A percentile compares a stretch with the other conserved stretches of the same genome.
Conservation (phyloP, 345 rosid species). For the Heritiera littoralis region DNA sequence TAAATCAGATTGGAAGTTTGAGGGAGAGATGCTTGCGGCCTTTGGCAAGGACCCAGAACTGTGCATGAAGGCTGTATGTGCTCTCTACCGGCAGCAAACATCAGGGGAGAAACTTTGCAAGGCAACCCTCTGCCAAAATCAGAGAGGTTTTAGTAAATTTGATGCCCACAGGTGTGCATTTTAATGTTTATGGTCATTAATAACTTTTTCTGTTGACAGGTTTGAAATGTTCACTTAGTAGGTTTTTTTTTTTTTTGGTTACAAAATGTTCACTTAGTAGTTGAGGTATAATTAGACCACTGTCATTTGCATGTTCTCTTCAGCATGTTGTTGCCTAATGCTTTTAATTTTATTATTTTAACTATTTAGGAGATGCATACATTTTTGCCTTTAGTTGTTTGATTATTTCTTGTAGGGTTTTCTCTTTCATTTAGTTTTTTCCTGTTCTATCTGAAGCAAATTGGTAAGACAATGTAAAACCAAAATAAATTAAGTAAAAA, state of each 20-base stretch:
- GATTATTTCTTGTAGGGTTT: background rate
- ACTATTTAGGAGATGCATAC: background rate
- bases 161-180: slow-evolving; percentile 60
- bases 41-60: slow-evolving; percentile 66
- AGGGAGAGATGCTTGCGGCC: slow-evolving; percentile 70
- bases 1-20: slow-evolving; percentile 49
- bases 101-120: slow-evolving; percentile 48
- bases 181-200: background rate
- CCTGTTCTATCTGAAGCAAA: background rate
- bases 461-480: background rate
- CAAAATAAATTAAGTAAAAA: background rate
- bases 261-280: background rate
- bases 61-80: slow-evolving; percentile 88
- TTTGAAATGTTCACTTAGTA: background rate
- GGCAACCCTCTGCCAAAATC: slow-evolving; percentile 42
- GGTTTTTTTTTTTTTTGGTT: too few relatives aligned
- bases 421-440: background rate
- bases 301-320: background rate
- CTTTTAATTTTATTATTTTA: too few relatives aligned
- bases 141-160: slow-evolving; percentile 66
- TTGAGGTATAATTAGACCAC: background rate
- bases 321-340: background rate
- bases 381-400: background rate
- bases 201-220: background rate
- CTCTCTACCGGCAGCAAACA: slow-evolving; percentile 66